Percentiles rank a stretch among this genome's conserved stretches.
phyloP scores from a whole-genome alignment of 2,329 filamentous ascomycete species.

The Westerdykella ornata region DNA sequence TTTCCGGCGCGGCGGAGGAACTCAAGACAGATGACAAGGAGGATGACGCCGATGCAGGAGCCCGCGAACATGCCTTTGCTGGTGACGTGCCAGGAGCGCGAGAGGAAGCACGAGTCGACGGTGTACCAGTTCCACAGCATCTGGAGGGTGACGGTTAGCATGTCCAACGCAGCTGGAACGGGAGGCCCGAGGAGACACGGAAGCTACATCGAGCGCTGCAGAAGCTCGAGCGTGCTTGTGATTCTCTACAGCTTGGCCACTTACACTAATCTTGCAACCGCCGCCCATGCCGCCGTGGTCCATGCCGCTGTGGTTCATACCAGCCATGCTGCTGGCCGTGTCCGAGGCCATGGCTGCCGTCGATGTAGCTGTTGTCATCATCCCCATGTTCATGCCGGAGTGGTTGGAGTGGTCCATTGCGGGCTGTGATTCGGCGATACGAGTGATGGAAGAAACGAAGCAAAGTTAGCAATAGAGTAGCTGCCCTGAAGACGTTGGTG shows the following conservation, averaged over 20 bases:
- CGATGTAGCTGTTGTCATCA: slow-evolving; percentile 11
- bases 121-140: slow-evolving; percentile 80
- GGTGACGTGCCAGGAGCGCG: slow-evolving; percentile 61
- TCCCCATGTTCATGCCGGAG: slow-evolving; percentile 5
- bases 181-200: too few species aligned
- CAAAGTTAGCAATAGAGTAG: too few species aligned
- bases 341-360: slow-evolving; percentile 18
- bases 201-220: too few species aligned
- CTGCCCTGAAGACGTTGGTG: background rate
- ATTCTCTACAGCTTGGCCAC: background rate
- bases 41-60: slow-evolving; percentile 69
- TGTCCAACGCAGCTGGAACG: background rate
- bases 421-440: slow-evolving; percentile 6
- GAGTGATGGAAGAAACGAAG: background rate
- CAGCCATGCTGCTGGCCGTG: slow-evolving; percentile 5
- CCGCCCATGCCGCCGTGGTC: slow-evolving; percentile 18
- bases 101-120: slow-evolving; percentile 64
- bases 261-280: slow-evolving; percentile 30
- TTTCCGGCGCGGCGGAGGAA: slow-evolving; percentile 62
- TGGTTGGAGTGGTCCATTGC: slow-evolving; percentile 10
- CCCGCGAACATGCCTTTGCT: slow-evolving; percentile 68
- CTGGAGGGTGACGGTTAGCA: slow-evolving; percentile 34
- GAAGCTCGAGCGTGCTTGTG: too few species aligned
- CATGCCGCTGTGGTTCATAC: slow-evolving; percentile 9
- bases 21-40: slow-evolving; percentile 68